Evolutionary conservation across 169 alveolate species (phyloP), one percentile per base, ranked within the genome.

Genomic region (Cryptosporidium ubiquitum): DNA sequence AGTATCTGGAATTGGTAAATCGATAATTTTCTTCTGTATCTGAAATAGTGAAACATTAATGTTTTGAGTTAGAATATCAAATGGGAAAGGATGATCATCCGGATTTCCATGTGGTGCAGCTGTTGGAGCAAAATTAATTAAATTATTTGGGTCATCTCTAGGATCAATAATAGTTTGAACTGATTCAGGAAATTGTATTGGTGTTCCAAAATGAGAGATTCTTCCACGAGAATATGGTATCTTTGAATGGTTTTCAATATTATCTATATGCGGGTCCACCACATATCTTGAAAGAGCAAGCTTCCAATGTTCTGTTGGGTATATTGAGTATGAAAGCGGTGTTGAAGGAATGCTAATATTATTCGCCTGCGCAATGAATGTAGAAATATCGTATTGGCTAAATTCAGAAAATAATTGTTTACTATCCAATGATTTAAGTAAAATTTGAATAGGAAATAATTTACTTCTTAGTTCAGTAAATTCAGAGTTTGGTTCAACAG

Each of bases 61-160:
- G 37, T 47, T n/a, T 64, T 79, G 89, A 79, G 89, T 79, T 31
- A 79, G 64, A 79, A 79, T 79, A n/a, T 79, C 89, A 40, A 79
- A 79, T 61, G 89, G 35, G 29, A 79, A 79, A 4, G 89, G 68
- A 64, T 44, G 16, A 40, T 79, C 64, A 42, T 37, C 35, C 9
- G 89, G 68, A 79, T 79, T 79, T 61, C 89, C 89, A 35, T 79
- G 89, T 14, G 89, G 89, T n/a, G 89, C 89, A 26, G 89, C 74
- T 26, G 89, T 79, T 7, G 89, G 89, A 26, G 89, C 89, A 79
- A 79, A 79, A 4, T 79, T 37, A 64, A 79, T 60, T 42, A 79
- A 44, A 40, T 79, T 66, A 49, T 61, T 23, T 42, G 89, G 79
- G 35, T 79, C 89, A 79, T 79, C 89, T 47, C 89, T 79, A 1